Conservation (phyloP, 108 stramenopile species). For the Skeletonema tropicum region DNA sequence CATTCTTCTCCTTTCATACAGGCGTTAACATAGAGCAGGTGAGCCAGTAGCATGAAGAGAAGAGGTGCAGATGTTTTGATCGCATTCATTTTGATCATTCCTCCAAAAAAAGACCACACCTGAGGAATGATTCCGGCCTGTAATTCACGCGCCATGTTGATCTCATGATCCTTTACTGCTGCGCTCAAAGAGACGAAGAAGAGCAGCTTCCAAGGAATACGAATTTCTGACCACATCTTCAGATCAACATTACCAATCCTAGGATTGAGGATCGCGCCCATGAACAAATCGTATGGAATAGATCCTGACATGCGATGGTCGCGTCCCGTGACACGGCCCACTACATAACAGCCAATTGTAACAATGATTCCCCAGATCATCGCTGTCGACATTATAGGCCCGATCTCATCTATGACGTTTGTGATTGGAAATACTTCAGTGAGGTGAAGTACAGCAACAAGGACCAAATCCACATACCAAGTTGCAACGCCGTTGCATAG, state of each 20-base stretch:
- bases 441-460: conserved; percentile 35
- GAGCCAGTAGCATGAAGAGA: conserved; percentile 61
- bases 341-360: conserved; percentile 42
- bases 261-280: conserved; percentile 64
- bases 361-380: conserved; percentile 49
- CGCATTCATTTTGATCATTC: conserved; percentile 36
- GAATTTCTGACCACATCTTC: conserved; percentile 64
- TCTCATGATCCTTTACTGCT: conserved; percentile 54
- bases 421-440: conserved; percentile 40
- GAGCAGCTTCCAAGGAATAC: conserved; percentile 60
- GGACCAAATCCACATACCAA: conserved; percentile 50
- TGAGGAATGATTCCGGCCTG: conserved; percentile 25
- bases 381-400: conserved; percentile 51
- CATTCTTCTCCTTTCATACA: conserved; percentile 74
- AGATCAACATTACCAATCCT: conserved; percentile 56
- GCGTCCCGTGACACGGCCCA: conserved; percentile 22
- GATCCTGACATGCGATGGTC: conserved; percentile 48
- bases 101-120: conserved; percentile 39
- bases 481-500: conserved; percentile 50
- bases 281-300: conserved; percentile 57
- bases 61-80: conserved; percentile 47
- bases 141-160: conserved; percentile 27
- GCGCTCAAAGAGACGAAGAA: conserved; percentile 52
- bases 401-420: conserved; percentile 42
- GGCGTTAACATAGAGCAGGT: conserved; percentile 61